A percentile compares a stretch with the other conserved stretches of the same genome.
phyloP scores from a whole-genome alignment of 352 stramenopile species.

The Phytophthora fragariaefolia region DNA sequence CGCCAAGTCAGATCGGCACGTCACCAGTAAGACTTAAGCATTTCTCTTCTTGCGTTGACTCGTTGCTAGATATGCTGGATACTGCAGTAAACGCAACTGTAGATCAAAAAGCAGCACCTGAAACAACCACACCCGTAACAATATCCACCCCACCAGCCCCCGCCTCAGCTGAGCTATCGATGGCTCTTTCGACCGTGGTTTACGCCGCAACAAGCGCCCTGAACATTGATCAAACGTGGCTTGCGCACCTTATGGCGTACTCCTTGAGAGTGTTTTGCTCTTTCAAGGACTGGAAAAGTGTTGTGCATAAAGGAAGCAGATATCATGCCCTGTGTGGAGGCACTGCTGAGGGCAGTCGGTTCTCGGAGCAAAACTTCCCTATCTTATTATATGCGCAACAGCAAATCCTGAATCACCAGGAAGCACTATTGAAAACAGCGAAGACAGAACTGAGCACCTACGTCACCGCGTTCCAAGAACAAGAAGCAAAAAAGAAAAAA shows the following conservation, averaged over 20 bases:
- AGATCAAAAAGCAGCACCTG: conserved; percentile 6
- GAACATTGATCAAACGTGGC: conserved; percentile 55
- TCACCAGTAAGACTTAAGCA: conserved; percentile 24
- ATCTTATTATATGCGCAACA: conserved; percentile 69
- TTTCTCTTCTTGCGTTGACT: conserved; percentile 44
- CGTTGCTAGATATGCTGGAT: conserved; percentile 71
- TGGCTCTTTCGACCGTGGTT: conserved; percentile 49
- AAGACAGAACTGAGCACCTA: conserved; percentile 44
- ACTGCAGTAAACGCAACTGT: conserved; percentile 7
- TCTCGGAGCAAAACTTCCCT: conserved; percentile 66
- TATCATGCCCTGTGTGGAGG: conserved; percentile 52
- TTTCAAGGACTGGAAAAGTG: conserved; percentile 53
- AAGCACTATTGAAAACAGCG: conserved; percentile 32
- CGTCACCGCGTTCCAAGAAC: conserved; percentile 58
- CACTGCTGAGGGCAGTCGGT: conserved; percentile 43
- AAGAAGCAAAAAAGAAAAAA: conserved; percentile 83
- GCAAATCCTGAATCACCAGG: conserved; percentile 57
- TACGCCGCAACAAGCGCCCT: conserved; percentile 42
- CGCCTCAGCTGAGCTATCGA: conserved; percentile 4
- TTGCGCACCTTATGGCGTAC: conserved; percentile 54
- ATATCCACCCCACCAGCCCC: not conserved
- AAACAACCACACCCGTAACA: not conserved
- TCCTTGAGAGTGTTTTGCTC: conserved; percentile 41
- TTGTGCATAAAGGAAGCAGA: conserved; percentile 62
- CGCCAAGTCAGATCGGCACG: conserved; percentile 40